phyloP scores from a whole-genome alignment of 2,329 filamentous ascomycete species.

The Fusarium pseudograminearum region DNA sequence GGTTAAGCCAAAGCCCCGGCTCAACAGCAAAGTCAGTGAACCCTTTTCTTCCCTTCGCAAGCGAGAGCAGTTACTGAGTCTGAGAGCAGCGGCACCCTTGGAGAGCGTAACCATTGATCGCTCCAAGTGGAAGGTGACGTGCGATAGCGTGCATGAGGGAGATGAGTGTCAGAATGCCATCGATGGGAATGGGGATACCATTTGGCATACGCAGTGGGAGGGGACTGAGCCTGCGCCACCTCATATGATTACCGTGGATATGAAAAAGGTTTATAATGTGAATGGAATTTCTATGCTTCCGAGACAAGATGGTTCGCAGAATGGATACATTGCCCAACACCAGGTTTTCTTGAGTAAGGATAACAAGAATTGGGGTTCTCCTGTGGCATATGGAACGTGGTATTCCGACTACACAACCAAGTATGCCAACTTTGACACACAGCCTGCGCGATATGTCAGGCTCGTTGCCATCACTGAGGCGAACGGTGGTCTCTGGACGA shows the following conservation, averaged over 20 bases:
- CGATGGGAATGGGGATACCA: not conserved
- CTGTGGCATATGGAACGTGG: constrained; percentile 35
- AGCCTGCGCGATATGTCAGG: constrained; percentile 13
- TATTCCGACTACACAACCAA: constrained; percentile 24
- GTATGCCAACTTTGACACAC: constrained; percentile 35
- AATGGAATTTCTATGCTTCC: constrained; percentile 34
- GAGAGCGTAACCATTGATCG: constrained; percentile 17
- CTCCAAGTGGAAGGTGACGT: constrained; percentile 21
- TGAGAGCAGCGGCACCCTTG: constrained; percentile 25
- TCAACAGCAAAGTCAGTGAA: constrained; percentile 9
- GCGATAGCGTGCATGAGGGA: constrained; percentile 21
- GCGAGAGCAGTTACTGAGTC: constrained; percentile 14
- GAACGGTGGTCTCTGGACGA: constrained; percentile 17
- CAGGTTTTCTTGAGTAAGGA: constrained; percentile 23
- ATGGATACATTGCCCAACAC: constrained; percentile 26
- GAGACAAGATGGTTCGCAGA: constrained; percentile 19
- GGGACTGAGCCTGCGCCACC: constrained; percentile 15
- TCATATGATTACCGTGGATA: constrained; percentile 32
- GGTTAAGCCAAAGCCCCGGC: constrained; percentile 8
- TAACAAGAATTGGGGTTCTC: constrained; percentile 12
- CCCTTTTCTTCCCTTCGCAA: constrained; percentile 1
- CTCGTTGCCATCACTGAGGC: constrained; percentile 21
- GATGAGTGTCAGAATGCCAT: constrained; percentile 25
- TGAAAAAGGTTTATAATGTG: constrained; percentile 23
- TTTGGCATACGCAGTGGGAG: constrained; percentile 33